phyloP scores from a whole-genome alignment of 2,329 filamentous ascomycete species.

The Orbilia blumenaviensis region DNA sequence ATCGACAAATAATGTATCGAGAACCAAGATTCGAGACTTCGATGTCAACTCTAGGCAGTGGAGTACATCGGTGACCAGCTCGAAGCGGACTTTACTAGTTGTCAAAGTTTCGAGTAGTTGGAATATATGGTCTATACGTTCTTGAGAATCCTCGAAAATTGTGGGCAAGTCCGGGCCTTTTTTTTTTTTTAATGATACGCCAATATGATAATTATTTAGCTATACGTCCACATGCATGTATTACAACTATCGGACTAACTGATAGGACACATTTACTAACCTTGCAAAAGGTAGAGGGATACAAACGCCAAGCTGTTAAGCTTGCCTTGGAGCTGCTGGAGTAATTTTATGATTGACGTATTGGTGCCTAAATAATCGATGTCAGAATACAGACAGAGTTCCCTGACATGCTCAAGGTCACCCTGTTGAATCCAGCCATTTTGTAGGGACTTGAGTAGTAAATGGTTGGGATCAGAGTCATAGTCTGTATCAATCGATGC shows the following conservation, averaged over 20 bases:
- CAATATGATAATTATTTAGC: neutral
- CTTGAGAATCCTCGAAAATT: neutral
- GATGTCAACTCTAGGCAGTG: constrained; percentile 31
- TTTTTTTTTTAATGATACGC: too few species aligned
- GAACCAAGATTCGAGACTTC: constrained; percentile 4
- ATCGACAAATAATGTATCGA: constrained; percentile 40
- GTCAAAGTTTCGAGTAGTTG: constrained; percentile 24
- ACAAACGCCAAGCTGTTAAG: constrained; percentile 8
- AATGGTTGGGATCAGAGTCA: neutral
- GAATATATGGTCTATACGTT: constrained; percentile 22
- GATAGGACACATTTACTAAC: constrained; percentile 2
- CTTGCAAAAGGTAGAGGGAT: constrained; percentile 31
- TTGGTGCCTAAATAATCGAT: constrained; percentile 22
- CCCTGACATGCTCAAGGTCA: constrained; percentile 25
- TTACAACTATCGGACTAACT: neutral
- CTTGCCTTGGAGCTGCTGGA: constrained; percentile 11
- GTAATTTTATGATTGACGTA: constrained; percentile 17
- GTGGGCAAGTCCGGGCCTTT: constrained; percentile 4
- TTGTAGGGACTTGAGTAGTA: constrained; percentile 8
- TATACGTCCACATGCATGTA: neutral
- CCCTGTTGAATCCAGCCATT: constrained; percentile 15
- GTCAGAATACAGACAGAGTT: constrained; percentile 32
- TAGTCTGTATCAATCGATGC: neutral
- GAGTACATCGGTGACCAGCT: constrained; percentile 38
- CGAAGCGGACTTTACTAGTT: constrained; percentile 1